phyloP scores from a whole-genome alignment of 192 early-diverging fungal species.

The Umbelopsis isabellina region DNA sequence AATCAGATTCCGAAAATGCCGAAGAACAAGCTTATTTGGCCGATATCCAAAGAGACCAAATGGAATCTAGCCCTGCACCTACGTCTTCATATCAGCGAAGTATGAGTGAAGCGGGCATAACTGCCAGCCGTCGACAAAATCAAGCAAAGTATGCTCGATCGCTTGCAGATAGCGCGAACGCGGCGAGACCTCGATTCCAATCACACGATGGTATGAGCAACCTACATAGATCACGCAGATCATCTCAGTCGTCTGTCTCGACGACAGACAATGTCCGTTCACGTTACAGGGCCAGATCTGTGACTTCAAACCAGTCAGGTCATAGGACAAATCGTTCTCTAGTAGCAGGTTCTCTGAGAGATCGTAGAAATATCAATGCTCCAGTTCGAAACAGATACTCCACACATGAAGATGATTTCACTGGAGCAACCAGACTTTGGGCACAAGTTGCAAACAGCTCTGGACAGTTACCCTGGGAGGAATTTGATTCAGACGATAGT shows the following conservation, averaged over 20 bases:
- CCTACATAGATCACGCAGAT: not conserved
- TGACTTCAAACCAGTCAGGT: constrained; percentile 13
- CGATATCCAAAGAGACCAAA: constrained; percentile 27
- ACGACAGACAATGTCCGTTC: constrained; percentile 7
- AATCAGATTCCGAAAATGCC: constrained; percentile 28
- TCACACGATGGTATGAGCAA: not conserved
- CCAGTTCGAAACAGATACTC: constrained; percentile 1
- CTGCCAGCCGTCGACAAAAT: not conserved
- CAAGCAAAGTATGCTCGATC: constrained; percentile 13
- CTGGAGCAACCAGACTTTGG: constrained; percentile 2
- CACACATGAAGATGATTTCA: constrained; percentile 9
- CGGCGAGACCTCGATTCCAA: not conserved
- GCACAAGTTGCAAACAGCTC: not conserved
- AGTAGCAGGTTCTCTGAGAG: constrained; percentile 17
- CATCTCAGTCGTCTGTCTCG: constrained; percentile 8
- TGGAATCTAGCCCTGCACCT: not conserved
- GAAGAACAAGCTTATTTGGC: constrained; percentile 41
- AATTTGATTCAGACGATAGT: constrained; percentile 12
- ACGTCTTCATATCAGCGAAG: not conserved
- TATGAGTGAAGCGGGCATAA: not conserved
- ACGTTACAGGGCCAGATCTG: not conserved
- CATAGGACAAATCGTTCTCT: not conserved
- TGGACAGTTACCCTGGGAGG: not conserved
- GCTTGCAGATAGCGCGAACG: not conserved
- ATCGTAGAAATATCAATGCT: not conserved